These are phyloP conservation scores for Saccharomycopsis schoenii DNA, from an alignment of 805 yeast genomes.

Conservation along the genomic window DNA sequence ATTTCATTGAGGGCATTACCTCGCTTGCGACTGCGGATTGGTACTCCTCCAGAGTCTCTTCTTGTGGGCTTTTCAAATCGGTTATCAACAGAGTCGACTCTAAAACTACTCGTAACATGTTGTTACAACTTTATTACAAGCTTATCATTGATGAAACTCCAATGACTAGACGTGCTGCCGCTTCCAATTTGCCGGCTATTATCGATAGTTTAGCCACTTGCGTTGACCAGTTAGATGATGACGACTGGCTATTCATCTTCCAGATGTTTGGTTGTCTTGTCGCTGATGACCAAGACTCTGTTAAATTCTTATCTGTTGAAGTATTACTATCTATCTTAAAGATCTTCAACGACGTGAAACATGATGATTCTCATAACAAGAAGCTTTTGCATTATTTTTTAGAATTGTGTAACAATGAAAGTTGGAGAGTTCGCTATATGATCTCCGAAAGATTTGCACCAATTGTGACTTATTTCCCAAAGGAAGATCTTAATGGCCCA, in stretches of 20 bases:
- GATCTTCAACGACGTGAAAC: constrained; percentile 44
- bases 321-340: constrained; percentile 73
- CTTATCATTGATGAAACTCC: constrained; percentile 88
- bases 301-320: constrained; percentile 81
- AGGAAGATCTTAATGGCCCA: constrained; percentile 42
- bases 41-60: constrained; percentile 88
- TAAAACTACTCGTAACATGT: constrained; percentile 39
- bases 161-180: constrained; percentile 95
- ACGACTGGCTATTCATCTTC: constrained; percentile 70
- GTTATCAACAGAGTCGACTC: constrained; percentile 52
- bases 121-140: constrained; percentile 58
- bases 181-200: constrained; percentile 66
- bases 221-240: constrained; percentile 37
- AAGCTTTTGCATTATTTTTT: constrained; percentile 58
- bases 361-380: constrained; percentile 48
- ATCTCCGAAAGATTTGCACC: constrained; percentile 88
- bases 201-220: constrained; percentile 44
- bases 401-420: constrained; percentile 72
- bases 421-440: constrained; percentile 98
- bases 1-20: constrained; percentile 67
- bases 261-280: constrained; percentile 72
- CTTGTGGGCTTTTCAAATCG: constrained; percentile 77
- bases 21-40: constrained; percentile 81
- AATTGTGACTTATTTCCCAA: constrained; percentile 56
- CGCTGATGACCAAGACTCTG: constrained; percentile 89